Base-by-base conservation (phyloP, 352 stramenopile species). In the Globisporangium splendens region DNA sequence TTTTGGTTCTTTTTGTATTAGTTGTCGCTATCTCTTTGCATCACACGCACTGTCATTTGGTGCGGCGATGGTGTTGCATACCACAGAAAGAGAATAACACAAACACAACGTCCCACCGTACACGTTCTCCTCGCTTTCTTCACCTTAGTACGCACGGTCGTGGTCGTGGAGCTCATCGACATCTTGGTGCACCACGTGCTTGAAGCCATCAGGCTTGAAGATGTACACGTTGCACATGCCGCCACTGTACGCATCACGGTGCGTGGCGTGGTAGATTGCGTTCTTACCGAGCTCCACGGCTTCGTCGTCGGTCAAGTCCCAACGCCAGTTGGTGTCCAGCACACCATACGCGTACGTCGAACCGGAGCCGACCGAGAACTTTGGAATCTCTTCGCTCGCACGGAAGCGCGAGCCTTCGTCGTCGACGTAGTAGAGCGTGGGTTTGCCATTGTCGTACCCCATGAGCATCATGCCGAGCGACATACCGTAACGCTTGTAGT, bases 371-470 rank as follows among this genome's bases (percentile, higher is more conserved):
- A 99, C 97, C 42, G 93, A 99, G 76, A 99, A 99, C 75, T 98
- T 97, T 67, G 96, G 87, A 42, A 96, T 87, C 59, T 91, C 76
- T 62, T 93, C 86, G 46, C 97, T 97, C 21, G 97, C 97, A 62
- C 98, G 91, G 43, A 99, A 93, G 46, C 98, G 87, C 14, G 96
- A 99, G 56, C 96, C 98, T 70, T 99, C 97, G 69, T 99, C 95
- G 77, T 99, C 98, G n/a, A 99, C 96, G 70, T 99, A 99, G 79
- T 99, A 99, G 18, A 99, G 87, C 73, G 98, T 92, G 7, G 97
- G 97, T 57, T 98, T 90, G 38, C 86, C 89, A 50, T 95, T 98
- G 86, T 99, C 98, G 89, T 98, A 99, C 54, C 98, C 98, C 66
- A 98, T 98, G 74, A 99, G 97, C 98, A 99, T 99, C 68, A 98